Percentiles rank a stretch among this genome's conserved stretches.
phyloP scores from a whole-genome alignment of 441 rosid species.

The Adansonia rubrostipa region DNA sequence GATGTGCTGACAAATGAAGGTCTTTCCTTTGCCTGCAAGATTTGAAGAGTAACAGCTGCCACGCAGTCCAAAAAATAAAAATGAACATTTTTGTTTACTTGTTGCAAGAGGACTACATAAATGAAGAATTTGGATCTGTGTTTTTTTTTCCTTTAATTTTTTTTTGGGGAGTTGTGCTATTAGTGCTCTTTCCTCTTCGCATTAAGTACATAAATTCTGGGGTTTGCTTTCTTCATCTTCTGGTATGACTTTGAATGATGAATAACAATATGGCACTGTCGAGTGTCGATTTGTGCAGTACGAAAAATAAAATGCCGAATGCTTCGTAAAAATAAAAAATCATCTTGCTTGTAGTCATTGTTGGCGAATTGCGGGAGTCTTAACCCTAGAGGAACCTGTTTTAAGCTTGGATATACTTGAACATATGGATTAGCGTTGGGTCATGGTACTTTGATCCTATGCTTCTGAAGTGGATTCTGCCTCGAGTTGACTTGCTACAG shows the following conservation, averaged over 20 bases:
- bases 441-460: background rate
- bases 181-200: background rate
- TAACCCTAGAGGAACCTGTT: too few relatives aligned
- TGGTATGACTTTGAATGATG: background rate
- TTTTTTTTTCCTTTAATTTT: too few relatives aligned
- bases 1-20: constrained; percentile 68
- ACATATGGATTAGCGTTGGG: too few relatives aligned
- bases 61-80: background rate
- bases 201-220: background rate
- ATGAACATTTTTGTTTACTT: background rate
- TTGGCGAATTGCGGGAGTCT: too few relatives aligned
- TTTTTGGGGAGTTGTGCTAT: background rate
- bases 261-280: too few relatives aligned
- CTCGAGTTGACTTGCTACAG: too few relatives aligned
- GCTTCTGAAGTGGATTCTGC: too few relatives aligned
- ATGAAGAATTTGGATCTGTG: background rate
- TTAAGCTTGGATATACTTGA: too few relatives aligned
- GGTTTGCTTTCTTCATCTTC: background rate
- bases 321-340: too few relatives aligned
- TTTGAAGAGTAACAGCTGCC: background rate
- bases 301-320: too few relatives aligned
- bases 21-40: constrained; percentile 61
- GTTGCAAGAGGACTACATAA: background rate
- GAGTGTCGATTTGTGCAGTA: too few relatives aligned
- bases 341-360: too few relatives aligned